phyloP scores from a whole-genome alignment of 345 rosid genomes.

The Lepidium africanum region DNA sequence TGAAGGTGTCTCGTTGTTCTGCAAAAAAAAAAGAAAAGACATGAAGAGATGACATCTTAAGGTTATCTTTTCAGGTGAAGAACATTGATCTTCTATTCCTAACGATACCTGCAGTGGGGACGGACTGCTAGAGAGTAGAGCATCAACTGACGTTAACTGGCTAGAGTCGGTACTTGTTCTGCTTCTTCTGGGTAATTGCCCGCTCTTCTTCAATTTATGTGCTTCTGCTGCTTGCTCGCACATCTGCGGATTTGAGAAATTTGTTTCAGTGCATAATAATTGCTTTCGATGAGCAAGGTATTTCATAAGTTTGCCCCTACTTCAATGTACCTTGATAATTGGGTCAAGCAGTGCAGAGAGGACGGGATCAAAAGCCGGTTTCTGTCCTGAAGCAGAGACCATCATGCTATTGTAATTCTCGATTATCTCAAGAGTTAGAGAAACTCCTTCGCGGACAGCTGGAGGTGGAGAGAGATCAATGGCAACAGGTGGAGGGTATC shows the following conservation, averaged over 20 bases:
- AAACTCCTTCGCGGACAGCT: slow-evolving; percentile 89
- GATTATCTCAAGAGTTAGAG: slow-evolving; percentile 83
- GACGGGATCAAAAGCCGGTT: slow-evolving; percentile 67
- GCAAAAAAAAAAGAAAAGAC: slow-evolving; percentile 16
- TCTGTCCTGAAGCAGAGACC: slow-evolving; percentile 66
- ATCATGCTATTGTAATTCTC: slow-evolving; percentile 76
- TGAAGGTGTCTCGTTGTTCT: slow-evolving; percentile 78
- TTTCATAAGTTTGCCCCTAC: background rate
- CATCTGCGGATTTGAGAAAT: slow-evolving; percentile 45
- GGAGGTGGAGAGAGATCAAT: slow-evolving; percentile 92
- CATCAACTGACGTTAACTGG: slow-evolving; percentile 75
- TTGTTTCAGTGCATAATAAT: slow-evolving; percentile 5
- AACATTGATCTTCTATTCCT: background rate
- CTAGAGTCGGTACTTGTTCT: slow-evolving; percentile 55
- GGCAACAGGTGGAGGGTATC: slow-evolving; percentile 93
- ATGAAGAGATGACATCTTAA: background rate
- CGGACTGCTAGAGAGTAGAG: slow-evolving; percentile 64
- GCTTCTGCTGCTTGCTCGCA: slow-evolving; percentile 98
- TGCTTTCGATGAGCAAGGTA: background rate
- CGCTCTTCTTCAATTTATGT: slow-evolving; percentile 63
- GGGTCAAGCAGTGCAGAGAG: slow-evolving; percentile 89
- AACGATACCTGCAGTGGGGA: slow-evolving; percentile 55
- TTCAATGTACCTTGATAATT: slow-evolving; percentile 63
- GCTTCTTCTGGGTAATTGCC: slow-evolving; percentile 61
- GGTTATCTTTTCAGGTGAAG: background rate